These are phyloP conservation scores for Brassica juncea DNA, from an alignment of 345 rosid species.

Conservation along the genomic window DNA sequence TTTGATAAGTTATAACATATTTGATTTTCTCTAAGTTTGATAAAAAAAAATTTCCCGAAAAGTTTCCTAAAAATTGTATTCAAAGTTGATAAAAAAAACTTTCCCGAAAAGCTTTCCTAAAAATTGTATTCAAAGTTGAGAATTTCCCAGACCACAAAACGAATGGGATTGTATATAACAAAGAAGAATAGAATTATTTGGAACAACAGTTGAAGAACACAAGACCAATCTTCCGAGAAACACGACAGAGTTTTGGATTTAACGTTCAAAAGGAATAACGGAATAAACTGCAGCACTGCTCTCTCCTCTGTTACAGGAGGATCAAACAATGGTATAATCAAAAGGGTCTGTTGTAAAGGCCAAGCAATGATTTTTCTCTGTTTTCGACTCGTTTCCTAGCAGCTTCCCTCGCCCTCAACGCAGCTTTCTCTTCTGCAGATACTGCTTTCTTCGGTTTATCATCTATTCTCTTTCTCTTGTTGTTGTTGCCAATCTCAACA, in stretches of 20 bases:
- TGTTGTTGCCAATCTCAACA: constrained; percentile 48
- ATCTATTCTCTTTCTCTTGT: constrained; percentile 60
- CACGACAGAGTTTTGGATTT: background rate
- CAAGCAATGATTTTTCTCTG: constrained; percentile 85
- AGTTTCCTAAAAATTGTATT: background rate
- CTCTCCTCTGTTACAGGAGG: background rate
- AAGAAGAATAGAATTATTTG: background rate
- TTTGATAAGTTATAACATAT: too few relatives aligned
- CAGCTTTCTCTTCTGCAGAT: constrained; percentile 77
- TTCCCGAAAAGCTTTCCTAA: background rate
- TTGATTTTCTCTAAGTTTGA: too few relatives aligned
- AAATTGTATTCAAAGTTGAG: background rate
- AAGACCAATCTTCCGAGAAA: constrained; percentile 5
- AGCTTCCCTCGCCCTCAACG: constrained; percentile 91
- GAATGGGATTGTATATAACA: background rate
- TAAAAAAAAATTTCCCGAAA: too few relatives aligned
- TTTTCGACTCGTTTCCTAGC: constrained; percentile 91
- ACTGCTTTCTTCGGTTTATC: constrained; percentile 64
- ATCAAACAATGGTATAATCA: constrained; percentile 39
- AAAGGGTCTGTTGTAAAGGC: constrained; percentile 65
- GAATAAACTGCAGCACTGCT: constrained; percentile 10
- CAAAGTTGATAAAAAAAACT: background rate
- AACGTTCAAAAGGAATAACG: background rate
- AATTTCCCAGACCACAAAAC: background rate
- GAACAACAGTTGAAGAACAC: constrained; percentile 8